Percentiles rank a stretch among this genome's conserved stretches.
phyloP scores from a whole-genome alignment of 2,329 filamentous ascomycete genomes.

The Coniochaeta pulveracea region DNA sequence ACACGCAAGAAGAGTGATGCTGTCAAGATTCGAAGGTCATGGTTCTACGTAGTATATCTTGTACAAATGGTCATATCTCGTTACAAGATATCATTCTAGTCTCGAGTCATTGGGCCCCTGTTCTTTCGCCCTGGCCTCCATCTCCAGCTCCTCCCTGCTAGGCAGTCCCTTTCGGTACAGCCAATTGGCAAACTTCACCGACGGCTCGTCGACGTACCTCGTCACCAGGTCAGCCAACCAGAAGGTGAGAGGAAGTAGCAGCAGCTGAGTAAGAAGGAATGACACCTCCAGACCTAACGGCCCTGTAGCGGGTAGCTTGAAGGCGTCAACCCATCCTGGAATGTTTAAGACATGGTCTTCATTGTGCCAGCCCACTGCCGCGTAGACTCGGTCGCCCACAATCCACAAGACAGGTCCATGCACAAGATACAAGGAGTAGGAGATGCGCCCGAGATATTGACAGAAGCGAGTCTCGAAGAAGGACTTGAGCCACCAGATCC shows the following conservation, averaged over 20 bases:
- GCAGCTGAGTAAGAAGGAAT: constrained; percentile 45
- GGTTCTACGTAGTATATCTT: no score
- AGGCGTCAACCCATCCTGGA: constrained; percentile 42
- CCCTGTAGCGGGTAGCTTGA: constrained; percentile 40
- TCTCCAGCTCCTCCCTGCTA: constrained; percentile 6
- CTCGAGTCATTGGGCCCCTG: no score
- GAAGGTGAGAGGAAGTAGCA: constrained; percentile 45
- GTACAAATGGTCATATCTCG: no score
- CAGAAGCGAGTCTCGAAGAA: constrained; percentile 47
- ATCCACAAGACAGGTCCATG: constrained; percentile 50
- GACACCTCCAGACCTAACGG: constrained; percentile 47
- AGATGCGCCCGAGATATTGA: constrained; percentile 49
- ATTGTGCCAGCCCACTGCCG: constrained; percentile 42
- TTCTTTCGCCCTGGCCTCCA: no score
- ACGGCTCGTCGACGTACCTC: constrained; percentile 44
- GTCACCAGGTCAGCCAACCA: constrained; percentile 45
- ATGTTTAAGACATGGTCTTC: constrained; percentile 35
- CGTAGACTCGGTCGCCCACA: constrained; percentile 50
- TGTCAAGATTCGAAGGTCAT: no score
- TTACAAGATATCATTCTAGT: no score
- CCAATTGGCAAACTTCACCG: constrained; percentile 46
- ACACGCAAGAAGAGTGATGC: no score
- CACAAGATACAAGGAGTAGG: constrained; percentile 48
- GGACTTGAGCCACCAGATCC: constrained; percentile 39
- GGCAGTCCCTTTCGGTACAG: constrained; percentile 35